A percentile compares a stretch with the other conserved stretches of the same genome.
Conservation (phyloP, 1,139 yeast species). For the Lodderomyces pseudojiufengensis region DNA sequence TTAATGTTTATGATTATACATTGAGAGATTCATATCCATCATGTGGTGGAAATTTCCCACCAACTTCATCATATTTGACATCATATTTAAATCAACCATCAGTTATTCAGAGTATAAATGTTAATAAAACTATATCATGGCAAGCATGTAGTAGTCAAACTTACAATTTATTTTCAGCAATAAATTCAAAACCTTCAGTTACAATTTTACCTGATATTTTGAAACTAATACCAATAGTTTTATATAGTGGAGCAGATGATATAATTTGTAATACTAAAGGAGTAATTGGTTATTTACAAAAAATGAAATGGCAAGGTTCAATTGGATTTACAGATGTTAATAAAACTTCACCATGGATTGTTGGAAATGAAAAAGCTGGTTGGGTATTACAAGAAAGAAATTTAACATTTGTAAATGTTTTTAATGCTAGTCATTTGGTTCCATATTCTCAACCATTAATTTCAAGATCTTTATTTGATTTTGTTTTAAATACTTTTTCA, state of each 20-base stretch:
- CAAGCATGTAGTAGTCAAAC: slow-evolving; percentile 70
- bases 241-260: slow-evolving; percentile 87
- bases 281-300: slow-evolving; percentile 59
- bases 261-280: slow-evolving; percentile 84
- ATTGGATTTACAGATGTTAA: slow-evolving; percentile 50
- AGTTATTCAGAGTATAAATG: slow-evolving; percentile 59
- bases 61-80: slow-evolving; percentile 41
- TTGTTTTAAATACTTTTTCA: too few species aligned
- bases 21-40: slow-evolving; percentile 70
- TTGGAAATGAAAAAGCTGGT: slow-evolving; percentile 48
- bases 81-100: slow-evolving; percentile 55
- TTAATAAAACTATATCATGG: slow-evolving; percentile 53
- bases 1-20: slow-evolving; percentile 79
- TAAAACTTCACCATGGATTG: slow-evolving; percentile 47
- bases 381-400: slow-evolving; percentile 22
- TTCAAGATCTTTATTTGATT: too few species aligned
- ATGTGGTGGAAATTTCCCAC: slow-evolving; percentile 96
- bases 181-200: slow-evolving; percentile 56
- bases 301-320: slow-evolving; percentile 65
- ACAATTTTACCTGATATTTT: slow-evolving; percentile 63
- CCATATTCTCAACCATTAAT: too few species aligned
- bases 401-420: too few species aligned
- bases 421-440: too few species aligned
- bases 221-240: slow-evolving; percentile 55
- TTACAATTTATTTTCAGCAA: slow-evolving; percentile 46